phyloP scores from a whole-genome alignment of 2,329 filamentous ascomycete species.

The Escovopsis sp. region DNA sequence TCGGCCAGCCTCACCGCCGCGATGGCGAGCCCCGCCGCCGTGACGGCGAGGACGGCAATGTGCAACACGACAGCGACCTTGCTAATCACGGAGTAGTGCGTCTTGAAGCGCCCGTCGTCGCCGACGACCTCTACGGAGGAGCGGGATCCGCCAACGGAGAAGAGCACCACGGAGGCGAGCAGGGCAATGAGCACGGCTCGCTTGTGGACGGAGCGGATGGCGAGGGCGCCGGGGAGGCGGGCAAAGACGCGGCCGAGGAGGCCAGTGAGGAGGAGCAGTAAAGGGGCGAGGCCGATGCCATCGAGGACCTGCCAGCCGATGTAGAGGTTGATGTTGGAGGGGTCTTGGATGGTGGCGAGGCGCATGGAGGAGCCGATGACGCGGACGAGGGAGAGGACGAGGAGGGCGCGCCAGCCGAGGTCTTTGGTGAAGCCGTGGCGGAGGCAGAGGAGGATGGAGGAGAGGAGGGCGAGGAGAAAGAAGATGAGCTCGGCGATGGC shows the following conservation, averaged over 20 bases:
- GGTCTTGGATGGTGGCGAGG: conserved; percentile 30
- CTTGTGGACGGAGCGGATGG: conserved; percentile 15
- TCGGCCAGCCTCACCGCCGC: conserved; percentile 22
- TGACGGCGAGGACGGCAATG: conserved; percentile 23
- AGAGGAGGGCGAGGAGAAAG: conserved; percentile 14
- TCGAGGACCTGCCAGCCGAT: conserved; percentile 18
- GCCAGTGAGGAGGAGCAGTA: conserved; percentile 28
- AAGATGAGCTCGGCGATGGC: conserved; percentile 17
- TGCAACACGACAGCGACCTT: conserved; percentile 15
- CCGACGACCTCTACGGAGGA: conserved; percentile 10
- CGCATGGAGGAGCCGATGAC: conserved; percentile 37
- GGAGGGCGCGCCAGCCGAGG: conserved; percentile 43
- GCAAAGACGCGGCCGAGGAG: conserved; percentile 24
- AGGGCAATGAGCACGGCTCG: conserved; percentile 26
- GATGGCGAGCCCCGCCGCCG: conserved; percentile 21
- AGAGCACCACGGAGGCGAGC: conserved; percentile 21
- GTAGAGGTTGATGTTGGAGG: conserved; percentile 25
- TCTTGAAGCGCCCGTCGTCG: conserved; percentile 10
- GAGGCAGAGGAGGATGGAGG: conserved; percentile 27
- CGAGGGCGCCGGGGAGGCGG: conserved; percentile 22
- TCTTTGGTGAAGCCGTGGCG: conserved; percentile 37
- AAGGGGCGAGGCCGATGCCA: conserved; percentile 23
- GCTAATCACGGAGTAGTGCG: conserved; percentile 14
- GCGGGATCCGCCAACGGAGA: conserved; percentile 17
- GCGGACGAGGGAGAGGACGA: conserved; percentile 41